phyloP scores from a whole-genome alignment of 495 filamentous ascomycete genomes.

The Hypoxylon cercidicola region DNA sequence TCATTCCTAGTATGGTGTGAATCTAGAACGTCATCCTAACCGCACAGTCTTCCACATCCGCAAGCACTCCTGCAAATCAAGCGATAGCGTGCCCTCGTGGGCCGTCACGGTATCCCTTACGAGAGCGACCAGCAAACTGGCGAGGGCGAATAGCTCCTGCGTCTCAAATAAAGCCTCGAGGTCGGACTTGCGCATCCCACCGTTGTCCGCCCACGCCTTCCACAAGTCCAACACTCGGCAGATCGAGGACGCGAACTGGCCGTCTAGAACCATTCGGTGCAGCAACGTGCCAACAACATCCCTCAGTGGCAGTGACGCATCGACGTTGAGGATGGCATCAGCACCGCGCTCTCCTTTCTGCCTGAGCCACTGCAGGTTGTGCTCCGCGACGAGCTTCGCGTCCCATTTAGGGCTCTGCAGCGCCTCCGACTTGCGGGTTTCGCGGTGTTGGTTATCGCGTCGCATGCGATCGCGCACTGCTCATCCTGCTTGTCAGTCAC shows the following conservation, averaged over 20 bases:
- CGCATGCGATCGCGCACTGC: conserved; percentile 52
- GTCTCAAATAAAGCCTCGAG: conserved; percentile 56
- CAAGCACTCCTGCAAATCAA: conserved; percentile 71
- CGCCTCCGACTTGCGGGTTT: conserved; percentile 61
- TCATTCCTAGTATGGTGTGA: too few relatives aligned
- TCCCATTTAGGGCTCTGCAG: conserved; percentile 67
- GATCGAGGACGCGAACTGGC: conserved; percentile 53
- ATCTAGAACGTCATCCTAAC: conserved; percentile 62
- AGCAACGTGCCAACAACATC: conserved; percentile 62
- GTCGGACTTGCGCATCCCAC: conserved; percentile 66
- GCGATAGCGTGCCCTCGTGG: conserved; percentile 62
- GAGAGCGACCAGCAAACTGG: conserved; percentile 61
- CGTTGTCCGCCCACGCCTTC: conserved; percentile 67
- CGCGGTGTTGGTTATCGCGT: conserved; percentile 52
- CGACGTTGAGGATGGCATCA: conserved; percentile 7
- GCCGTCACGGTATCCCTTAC: conserved; percentile 60
- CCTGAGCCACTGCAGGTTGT: conserved; percentile 58
- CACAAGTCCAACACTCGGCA: conserved; percentile 65
- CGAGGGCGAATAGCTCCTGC: conserved; percentile 60
- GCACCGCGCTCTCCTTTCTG: conserved; percentile 32
- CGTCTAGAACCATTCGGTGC: conserved; percentile 65
- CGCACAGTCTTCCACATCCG: conserved; percentile 67
- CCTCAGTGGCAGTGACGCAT: conserved; percentile 40
- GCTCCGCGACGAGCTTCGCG: conserved; percentile 60
- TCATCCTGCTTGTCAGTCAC: not conserved